Conservation (phyloP, 2,329 filamentous ascomycete genomes). For the Lachnellula hyalina region DNA sequence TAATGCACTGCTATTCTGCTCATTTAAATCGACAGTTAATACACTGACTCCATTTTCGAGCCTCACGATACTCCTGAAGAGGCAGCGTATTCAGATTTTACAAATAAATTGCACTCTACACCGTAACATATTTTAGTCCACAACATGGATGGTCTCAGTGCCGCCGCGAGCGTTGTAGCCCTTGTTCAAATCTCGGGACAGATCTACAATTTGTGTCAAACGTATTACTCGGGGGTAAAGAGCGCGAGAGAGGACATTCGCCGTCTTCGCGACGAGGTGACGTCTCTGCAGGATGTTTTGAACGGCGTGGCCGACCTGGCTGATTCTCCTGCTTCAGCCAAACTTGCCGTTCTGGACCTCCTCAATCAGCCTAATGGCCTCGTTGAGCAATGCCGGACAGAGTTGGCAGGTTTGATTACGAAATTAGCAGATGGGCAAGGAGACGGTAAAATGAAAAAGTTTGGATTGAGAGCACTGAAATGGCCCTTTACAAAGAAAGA, state of each 20-base stretch:
- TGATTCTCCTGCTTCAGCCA: background rate
- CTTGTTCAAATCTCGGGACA: constrained; percentile 6
- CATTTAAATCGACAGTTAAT: too few species aligned
- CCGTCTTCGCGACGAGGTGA: constrained; percentile 1
- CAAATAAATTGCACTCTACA: too few species aligned
- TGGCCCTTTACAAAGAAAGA: constrained; percentile 8
- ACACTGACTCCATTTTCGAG: too few species aligned
- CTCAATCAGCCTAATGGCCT: constrained; percentile 4
- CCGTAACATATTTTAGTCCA: too few species aligned
- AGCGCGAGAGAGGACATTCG: constrained; percentile 5
- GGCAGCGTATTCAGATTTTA: too few species aligned
- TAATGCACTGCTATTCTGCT: too few species aligned
- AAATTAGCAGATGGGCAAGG: constrained; percentile 3
- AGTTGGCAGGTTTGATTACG: background rate
- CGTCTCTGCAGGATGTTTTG: constrained; percentile 6
- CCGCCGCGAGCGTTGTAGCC: constrained; percentile 3
- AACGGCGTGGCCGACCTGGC: constrained; percentile 1
- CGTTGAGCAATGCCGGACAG: constrained; percentile 3
- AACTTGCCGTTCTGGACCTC: background rate
- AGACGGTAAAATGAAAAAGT: background rate
- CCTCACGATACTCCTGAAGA: too few species aligned
- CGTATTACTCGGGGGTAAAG: constrained; percentile 5
- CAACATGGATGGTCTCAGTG: constrained; percentile 1
- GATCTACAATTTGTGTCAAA: constrained; percentile 2
- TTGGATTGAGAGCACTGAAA: constrained; percentile 1